These are phyloP conservation scores for Lentinula sp. DNA, from an alignment of 768 basidiomycete genomes.

Conservation along the genomic window DNA sequence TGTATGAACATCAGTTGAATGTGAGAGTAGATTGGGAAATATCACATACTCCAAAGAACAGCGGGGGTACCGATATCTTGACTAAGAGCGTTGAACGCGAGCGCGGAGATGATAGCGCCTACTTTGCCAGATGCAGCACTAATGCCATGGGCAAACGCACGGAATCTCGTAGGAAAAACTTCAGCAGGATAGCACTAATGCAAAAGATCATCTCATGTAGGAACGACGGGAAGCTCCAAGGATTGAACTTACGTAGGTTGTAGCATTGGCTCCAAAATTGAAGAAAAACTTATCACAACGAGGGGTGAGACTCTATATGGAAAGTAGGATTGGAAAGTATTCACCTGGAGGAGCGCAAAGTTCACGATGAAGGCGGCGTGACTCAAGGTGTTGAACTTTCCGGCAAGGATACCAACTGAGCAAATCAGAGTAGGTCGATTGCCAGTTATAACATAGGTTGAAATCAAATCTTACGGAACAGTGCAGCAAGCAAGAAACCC, in stretches of 20 bases:
- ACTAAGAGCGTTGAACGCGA: constrained; percentile 64
- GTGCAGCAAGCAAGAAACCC: constrained; percentile 64
- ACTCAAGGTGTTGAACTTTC: constrained; percentile 49
- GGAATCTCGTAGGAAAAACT: constrained; percentile 74
- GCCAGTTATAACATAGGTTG: neutral
- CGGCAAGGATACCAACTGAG: constrained; percentile 64
- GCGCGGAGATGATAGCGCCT: constrained; percentile 72
- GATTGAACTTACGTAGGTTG: constrained; percentile 38
- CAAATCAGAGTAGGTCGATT: neutral
- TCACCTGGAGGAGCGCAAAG: constrained; percentile 63
- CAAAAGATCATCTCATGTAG: neutral
- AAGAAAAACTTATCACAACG: constrained; percentile 54
- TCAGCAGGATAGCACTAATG: constrained; percentile 65
- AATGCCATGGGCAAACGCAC: constrained; percentile 69
- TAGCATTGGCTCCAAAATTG: constrained; percentile 76
- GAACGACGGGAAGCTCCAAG: neutral
- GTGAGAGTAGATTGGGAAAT: constrained; percentile 3
- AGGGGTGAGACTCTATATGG: neutral
- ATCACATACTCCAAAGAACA: constrained; percentile 64
- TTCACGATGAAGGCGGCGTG: constrained; percentile 61
- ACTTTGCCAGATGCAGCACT: constrained; percentile 70
- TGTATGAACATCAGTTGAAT: neutral
- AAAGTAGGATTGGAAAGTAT: neutral
- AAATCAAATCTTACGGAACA: constrained; percentile 46
- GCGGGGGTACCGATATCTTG: constrained; percentile 55